Percentiles rank a stretch among this genome's conserved stretches.
These are phyloP conservation scores for Fusarium luffae DNA, from an alignment of 2,329 filamentous ascomycete genomes.

Conservation along the genomic window DNA sequence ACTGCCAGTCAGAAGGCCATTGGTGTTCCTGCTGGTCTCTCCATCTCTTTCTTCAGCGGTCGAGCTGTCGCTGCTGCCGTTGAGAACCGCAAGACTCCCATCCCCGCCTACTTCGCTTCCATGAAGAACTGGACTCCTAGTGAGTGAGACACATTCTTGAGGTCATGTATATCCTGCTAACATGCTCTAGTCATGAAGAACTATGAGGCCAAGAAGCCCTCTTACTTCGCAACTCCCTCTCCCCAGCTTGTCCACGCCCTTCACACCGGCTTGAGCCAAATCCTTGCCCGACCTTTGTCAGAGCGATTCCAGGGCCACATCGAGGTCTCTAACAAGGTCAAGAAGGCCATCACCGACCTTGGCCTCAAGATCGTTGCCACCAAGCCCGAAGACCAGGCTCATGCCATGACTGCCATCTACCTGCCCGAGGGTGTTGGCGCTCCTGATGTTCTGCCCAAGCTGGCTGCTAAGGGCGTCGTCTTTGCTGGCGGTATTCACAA, in stretches of 20 bases:
- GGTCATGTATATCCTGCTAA: conserved; percentile 22
- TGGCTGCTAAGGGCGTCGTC: conserved; percentile 88
- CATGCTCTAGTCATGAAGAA: conserved; percentile 85
- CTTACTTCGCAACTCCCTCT: conserved; percentile 96
- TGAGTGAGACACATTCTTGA: conserved; percentile 54
- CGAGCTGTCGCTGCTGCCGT: conserved; percentile 81
- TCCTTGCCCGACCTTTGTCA: conserved; percentile 80
- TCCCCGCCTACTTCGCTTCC: conserved; percentile 91
- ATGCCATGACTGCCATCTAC: conserved; percentile 98
- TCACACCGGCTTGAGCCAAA: conserved; percentile 87
- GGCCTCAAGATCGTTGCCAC: conserved; percentile 88
- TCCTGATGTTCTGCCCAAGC: conserved; percentile 83
- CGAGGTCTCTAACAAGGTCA: conserved; percentile 83
- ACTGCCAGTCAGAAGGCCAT: conserved; percentile 98
- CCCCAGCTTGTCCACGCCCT: conserved; percentile 94
- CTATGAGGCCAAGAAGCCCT: conserved; percentile 97
- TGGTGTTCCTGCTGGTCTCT: conserved; percentile 91
- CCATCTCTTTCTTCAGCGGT: conserved; percentile 92
- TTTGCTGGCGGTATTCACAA: conserved; percentile 97
- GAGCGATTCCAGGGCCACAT: conserved; percentile 87
- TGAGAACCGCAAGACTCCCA: conserved; percentile 82
- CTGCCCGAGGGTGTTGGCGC: conserved; percentile 85
- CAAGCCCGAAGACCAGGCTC: conserved; percentile 90
- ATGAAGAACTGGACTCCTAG: conserved; percentile 98
- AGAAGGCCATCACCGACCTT: conserved; percentile 81